Percentiles rank a stretch among this genome's conserved stretches.
These are phyloP conservation scores for Brassica napus DNA, from an alignment of 345 rosid species.

Conservation along the genomic window Da-Ae NC_063444.1:33084001-33084500, in stretches of 20 bases:
- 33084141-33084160: too few species aligned
- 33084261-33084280: too few species aligned
- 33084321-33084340: neutral
- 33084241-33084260: too few species aligned
- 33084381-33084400: neutral
- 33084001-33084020: too few species aligned
- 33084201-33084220: neutral
- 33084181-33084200: neutral
- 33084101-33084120: too few species aligned
- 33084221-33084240: neutral
- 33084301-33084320: neutral
- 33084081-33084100: too few species aligned
- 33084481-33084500: neutral
- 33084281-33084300: neutral
- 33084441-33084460: neutral
- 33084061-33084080: too few species aligned
- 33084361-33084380: neutral
- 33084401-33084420: neutral
- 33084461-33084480: neutral
- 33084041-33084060: too few species aligned
- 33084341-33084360: neutral
- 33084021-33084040: too few species aligned
- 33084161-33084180: too few species aligned
- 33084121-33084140: neutral
- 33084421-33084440: neutral